Base-by-base conservation (phyloP, 2,329 filamentous ascomycete species). In the Nemania abortiva region DNA sequence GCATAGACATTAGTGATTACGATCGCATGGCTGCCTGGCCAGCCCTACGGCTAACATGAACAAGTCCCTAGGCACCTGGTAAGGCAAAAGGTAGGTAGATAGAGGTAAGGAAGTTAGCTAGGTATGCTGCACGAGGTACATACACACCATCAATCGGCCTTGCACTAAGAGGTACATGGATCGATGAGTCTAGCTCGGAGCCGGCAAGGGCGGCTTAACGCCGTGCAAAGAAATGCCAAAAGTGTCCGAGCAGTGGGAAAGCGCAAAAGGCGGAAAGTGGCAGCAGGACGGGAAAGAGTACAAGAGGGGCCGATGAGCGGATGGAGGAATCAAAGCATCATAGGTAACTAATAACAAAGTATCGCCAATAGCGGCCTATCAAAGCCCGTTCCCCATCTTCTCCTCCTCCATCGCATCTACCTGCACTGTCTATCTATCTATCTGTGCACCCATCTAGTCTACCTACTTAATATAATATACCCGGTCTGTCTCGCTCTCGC, bases 321-420 rank as follows among this genome's bases (percentile, higher is more conserved):
- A 24, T 47, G 57, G 66, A 63, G 57, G 50, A 68, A 70, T 72
- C 66, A 57, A 71, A 67, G 69, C 60, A 72, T 72, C 70, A 72
- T 72, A 27, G 24, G 24, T 27, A 27, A 27, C 24, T 27, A 59
- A 62, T 59, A 66, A 56, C n/a, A 47, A 61, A 63, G 42, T 52
- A 59, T 60, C 42, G n/a, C 67, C 15, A 53, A 31, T 47, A 22
- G 49, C 24, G 37, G 31, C 60, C 56, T 60, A 61, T 67, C 64
- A 58, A 64, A 65, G 47, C 20, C 66, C 63, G 58, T 34, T 54
- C 50, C 45, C 27, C n/a, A 29, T 31, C n/a, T 45, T 45, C 15
- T 57, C 6, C 42, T 42, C 53, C 34, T 37, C 27, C 31, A 50
- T 49, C 52, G 20, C 37, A 42, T 57, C 52, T 24, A 53, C 22